Conservation (phyloP, 2,329 filamentous ascomycete genomes). For the Stagonosporopsis tanaceti region DNA sequence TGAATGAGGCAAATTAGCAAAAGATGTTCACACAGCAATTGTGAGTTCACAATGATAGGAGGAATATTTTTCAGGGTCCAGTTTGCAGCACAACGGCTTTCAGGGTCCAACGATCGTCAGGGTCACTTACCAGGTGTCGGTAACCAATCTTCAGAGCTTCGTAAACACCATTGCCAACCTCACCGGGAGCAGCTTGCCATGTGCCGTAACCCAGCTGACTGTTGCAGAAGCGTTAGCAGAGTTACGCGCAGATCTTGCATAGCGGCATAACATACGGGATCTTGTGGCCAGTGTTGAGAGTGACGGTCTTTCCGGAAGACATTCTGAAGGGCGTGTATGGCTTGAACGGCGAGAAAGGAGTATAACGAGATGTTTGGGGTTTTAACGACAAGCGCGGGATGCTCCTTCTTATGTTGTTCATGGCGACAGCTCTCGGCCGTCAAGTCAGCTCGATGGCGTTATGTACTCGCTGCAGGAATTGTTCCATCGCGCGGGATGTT, state of each 20-base stretch:
- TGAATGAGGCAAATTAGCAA: constrained; percentile 38
- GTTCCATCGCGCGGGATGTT: constrained; percentile 25
- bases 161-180: constrained; percentile 54
- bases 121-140: constrained; percentile 40
- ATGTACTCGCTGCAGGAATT: constrained; percentile 24
- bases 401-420: constrained; percentile 27
- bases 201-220: constrained; percentile 49
- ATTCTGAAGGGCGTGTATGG: constrained; percentile 29
- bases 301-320: constrained; percentile 48
- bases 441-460: constrained; percentile 17
- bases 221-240: constrained; percentile 48
- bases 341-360: constrained; percentile 1
- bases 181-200: constrained; percentile 45
- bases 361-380: constrained; percentile 1
- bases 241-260: background rate
- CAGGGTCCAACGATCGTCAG: constrained; percentile 5
- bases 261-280: constrained; percentile 58
- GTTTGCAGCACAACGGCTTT: constrained; percentile 3
- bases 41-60: background rate
- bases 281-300: constrained; percentile 41
- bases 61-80: constrained; percentile 1
- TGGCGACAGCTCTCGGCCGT: constrained; percentile 17
- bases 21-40: background rate
- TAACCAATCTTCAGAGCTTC: constrained; percentile 47
- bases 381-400: constrained; percentile 12